A percentile compares a stretch with the other conserved stretches of the same genome.
Evolutionary conservation across 257 asterid species (phyloP).

Genomic region (Solanum rostratum): DNA sequence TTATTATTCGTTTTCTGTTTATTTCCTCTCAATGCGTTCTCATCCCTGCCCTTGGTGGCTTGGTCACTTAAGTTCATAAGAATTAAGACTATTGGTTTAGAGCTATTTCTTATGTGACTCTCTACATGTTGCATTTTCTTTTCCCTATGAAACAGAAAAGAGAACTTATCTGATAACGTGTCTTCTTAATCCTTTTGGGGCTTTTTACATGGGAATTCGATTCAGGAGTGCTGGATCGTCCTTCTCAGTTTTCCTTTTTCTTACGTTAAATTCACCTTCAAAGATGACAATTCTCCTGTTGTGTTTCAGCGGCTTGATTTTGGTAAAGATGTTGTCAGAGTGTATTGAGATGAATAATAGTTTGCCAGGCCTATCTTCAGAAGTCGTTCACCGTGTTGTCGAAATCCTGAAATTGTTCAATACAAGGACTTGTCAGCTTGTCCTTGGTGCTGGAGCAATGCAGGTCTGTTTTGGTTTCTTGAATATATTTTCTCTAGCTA

Average conservation of each 20-base stretch:
- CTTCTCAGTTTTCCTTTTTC: neutral
- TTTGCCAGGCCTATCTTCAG: conserved; percentile 78
- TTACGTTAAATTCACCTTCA: neutral
- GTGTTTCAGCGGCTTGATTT: conserved; percentile 70
- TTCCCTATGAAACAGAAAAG: neutral
- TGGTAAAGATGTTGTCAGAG: conserved; percentile 96
- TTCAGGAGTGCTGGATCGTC: neutral
- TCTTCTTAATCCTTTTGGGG: neutral
- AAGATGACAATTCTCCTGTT: neutral
- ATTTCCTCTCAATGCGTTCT: neutral
- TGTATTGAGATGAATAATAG: conserved; percentile 68
- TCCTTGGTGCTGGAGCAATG: conserved; percentile 98
- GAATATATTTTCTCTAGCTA: neutral
- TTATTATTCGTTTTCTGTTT: neutral
- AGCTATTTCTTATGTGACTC: neutral
- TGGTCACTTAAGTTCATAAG: neutral
- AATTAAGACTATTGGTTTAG: neutral
- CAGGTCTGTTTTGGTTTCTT: conserved; percentile 42
- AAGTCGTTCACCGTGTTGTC: conserved; percentile 86
- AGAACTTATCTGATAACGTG: neutral
- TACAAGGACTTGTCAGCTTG: conserved; percentile 94
- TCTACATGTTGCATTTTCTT: neutral
- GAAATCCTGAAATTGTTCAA: conserved; percentile 89
- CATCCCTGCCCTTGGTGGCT: neutral
- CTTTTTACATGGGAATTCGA: neutral